These are phyloP conservation scores for Pythium biforme DNA, from an alignment of 352 stramenopile genomes.

Conservation along the genomic window DNA sequence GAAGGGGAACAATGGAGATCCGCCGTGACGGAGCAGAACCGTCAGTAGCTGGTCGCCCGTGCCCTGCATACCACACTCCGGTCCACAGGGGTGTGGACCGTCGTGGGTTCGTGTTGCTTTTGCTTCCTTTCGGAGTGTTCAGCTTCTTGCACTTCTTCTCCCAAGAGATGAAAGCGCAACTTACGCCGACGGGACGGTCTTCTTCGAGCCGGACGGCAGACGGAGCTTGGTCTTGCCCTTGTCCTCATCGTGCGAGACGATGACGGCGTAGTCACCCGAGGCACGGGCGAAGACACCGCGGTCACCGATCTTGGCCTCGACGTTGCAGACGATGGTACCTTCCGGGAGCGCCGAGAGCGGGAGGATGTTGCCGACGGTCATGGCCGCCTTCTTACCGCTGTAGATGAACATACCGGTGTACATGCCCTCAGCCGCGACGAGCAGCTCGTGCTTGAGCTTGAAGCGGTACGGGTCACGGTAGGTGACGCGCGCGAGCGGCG, in stretches of 20 bases:
- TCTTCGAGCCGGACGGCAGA: conserved; percentile 97
- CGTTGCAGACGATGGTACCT: conserved; percentile 99
- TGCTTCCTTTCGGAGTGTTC: conserved; percentile 23
- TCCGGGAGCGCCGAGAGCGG: conserved; percentile 94
- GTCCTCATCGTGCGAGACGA: conserved; percentile 98
- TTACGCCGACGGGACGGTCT: conserved; percentile 93
- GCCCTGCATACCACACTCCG: conserved; percentile 22
- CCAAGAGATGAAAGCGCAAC: conserved; percentile 34
- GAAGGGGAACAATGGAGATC: background rate
- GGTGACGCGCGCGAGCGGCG: conserved; percentile 94
- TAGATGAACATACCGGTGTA: conserved; percentile 99
- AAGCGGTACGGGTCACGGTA: conserved; percentile 92
- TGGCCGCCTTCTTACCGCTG: conserved; percentile 94
- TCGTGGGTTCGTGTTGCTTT: conserved; percentile 5
- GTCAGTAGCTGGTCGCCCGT: conserved; percentile 24
- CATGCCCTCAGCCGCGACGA: conserved; percentile 98
- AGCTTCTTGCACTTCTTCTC: conserved; percentile 10
- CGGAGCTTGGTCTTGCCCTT: conserved; percentile 96
- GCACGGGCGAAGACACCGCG: conserved; percentile 95
- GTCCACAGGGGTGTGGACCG: background rate
- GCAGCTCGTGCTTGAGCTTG: conserved; percentile 93
- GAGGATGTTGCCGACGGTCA: conserved; percentile 98
- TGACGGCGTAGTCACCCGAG: conserved; percentile 98
- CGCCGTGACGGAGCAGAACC: background rate
- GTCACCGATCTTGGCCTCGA: conserved; percentile 96